Evolutionary conservation across 163 green algal genomes (phyloP).

Genomic region (Prototheca cutis): DNA sequence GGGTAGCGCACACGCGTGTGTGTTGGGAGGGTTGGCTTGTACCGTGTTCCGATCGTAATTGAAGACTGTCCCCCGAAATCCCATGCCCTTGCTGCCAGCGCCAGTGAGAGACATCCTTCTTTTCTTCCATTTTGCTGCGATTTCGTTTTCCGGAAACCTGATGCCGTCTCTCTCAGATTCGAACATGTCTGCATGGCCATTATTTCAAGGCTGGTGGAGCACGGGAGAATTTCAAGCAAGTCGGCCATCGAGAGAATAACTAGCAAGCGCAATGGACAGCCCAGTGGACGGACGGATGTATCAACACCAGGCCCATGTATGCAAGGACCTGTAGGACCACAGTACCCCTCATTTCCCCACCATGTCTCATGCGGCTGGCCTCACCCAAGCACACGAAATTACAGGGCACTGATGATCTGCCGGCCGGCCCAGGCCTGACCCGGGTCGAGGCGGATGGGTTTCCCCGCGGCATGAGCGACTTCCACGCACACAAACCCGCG

Average conservation of each 20-base stretch:
- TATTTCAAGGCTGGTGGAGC: no score
- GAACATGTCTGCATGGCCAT: no score
- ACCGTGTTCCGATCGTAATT: no score
- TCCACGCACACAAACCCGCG: constrained; percentile 4
- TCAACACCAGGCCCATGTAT: neutral
- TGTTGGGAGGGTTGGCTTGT: neutral
- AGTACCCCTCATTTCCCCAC: neutral
- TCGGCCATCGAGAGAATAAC: neutral
- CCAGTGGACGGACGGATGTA: neutral
- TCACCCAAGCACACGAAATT: neutral
- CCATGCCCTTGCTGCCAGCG: neutral
- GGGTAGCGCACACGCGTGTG: neutral
- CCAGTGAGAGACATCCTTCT: neutral
- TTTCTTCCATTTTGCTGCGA: no score
- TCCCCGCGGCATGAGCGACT: neutral
- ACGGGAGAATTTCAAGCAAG: no score
- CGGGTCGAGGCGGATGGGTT: neutral
- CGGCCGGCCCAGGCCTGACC: neutral
- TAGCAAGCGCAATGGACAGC: neutral
- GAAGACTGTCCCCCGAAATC: neutral
- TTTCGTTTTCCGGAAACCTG: no score
- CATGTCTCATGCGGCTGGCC: neutral
- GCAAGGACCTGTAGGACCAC: no score
- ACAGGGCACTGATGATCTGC: neutral
- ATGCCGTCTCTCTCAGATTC: no score